Conservation (phyloP, 176 grass and related monocot genomes). For the Urochloa ruziziensis region DNA sequence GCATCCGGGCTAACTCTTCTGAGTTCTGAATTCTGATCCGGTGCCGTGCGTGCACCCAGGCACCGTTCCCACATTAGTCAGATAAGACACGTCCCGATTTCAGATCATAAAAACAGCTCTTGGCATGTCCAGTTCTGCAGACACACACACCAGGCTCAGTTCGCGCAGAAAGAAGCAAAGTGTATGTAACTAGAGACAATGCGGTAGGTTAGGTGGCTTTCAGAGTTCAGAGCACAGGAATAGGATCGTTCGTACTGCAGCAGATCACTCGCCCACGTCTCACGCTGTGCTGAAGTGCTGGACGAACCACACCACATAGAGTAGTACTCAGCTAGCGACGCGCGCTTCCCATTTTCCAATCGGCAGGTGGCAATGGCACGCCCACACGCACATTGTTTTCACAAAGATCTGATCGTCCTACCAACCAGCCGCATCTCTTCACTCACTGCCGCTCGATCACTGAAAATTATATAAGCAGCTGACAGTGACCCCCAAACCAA, state of each 20-base stretch:
- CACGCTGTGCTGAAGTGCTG: not conserved
- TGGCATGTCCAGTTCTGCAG: not conserved
- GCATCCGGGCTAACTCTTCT: not conserved
- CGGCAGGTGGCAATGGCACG: not conserved
- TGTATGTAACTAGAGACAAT: not conserved
- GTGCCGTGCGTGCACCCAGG: not conserved
- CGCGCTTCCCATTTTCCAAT: not conserved
- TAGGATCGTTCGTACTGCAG: not conserved
- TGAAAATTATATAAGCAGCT: not conserved
- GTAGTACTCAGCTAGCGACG: not conserved
- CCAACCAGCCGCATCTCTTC: slow-evolving; percentile 8
- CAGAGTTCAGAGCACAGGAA: no score
- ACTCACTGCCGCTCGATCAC: not conserved
- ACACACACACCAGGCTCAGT: not conserved
- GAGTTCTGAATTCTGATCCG: not conserved
- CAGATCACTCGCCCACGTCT: not conserved
- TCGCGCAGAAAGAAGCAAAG: not conserved
- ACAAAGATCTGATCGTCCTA: slow-evolving; percentile 19
- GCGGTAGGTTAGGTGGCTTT: slow-evolving; percentile 1
- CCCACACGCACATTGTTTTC: slow-evolving; percentile 20
- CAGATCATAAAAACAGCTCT: not conserved
- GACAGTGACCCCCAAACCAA: slow-evolving; percentile 43
- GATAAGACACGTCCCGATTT: not conserved
- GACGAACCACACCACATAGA: not conserved
- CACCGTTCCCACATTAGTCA: not conserved